phyloP scores from a whole-genome alignment of 164 flowering plant genomes.

The Aristolochia fimbriata region DNA sequence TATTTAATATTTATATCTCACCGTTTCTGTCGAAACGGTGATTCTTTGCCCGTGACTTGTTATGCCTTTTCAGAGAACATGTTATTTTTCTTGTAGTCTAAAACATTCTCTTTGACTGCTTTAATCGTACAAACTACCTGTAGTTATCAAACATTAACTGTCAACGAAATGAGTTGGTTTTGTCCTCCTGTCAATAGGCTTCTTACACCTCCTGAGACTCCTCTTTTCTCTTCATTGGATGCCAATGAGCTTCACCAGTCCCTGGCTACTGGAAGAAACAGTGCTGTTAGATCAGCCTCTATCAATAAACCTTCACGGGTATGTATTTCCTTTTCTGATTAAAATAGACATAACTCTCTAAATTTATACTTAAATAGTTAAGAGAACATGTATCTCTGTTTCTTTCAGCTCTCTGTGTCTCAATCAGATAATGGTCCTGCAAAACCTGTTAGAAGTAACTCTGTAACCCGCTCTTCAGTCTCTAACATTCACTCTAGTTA shows the following conservation, averaged over 20 bases:
- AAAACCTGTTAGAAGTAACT: slow-evolving; percentile 71
- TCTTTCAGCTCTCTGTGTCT: slow-evolving; percentile 65
- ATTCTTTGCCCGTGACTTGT: too few relatives aligned
- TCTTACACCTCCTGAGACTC: slow-evolving; percentile 96
- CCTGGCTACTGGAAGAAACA: slow-evolving; percentile 42
- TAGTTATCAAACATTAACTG: too few relatives aligned
- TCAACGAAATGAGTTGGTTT: background rate
- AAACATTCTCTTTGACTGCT: background rate
- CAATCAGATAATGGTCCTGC: slow-evolving; percentile 57
- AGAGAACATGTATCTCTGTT: background rate
- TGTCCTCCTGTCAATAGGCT: slow-evolving; percentile 42
- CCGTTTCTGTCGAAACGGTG: too few relatives aligned
- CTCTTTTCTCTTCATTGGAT: slow-evolving; percentile 53
- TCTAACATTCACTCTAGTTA: slow-evolving; percentile 28
- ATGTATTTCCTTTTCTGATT: slow-evolving; percentile 7
- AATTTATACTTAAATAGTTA: background rate
- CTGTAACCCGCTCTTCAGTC: slow-evolving; percentile 72
- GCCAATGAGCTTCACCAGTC: slow-evolving; percentile 42
- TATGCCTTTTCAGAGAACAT: too few relatives aligned
- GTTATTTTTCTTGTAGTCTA: too few relatives aligned
- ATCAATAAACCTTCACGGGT: slow-evolving; percentile 80
- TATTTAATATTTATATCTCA: too few relatives aligned
- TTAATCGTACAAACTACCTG: background rate
- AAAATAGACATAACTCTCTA: background rate
- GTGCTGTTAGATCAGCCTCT: slow-evolving; percentile 41